Percentiles rank a stretch among this genome's conserved stretches.
phyloP scores from a whole-genome alignment of 768 basidiomycete genomes.

The Auriculariales sp. region DNA sequence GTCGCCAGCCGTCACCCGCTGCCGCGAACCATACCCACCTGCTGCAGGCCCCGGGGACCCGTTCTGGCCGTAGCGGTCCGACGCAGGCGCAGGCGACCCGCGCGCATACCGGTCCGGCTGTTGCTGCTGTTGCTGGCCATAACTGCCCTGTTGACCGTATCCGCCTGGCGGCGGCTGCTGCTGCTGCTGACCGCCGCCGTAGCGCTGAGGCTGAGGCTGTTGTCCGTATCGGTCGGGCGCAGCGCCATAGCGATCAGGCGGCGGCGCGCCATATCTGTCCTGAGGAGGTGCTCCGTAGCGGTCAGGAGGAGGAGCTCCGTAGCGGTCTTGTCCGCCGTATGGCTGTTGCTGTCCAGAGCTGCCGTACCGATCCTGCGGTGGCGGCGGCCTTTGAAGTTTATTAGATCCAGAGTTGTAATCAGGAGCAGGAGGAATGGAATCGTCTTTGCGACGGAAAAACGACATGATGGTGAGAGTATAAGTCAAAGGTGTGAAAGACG shows the following conservation, averaged over 20 bases:
- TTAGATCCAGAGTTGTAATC: conserved; percentile 1
- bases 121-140: not conserved
- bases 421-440: conserved; percentile 54
- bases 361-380: not conserved
- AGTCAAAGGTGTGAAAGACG: no score
- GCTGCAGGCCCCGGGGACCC: conserved; percentile 1
- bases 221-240: not conserved
- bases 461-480: conserved; percentile 6
- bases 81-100: not conserved
- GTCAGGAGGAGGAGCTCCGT: not conserved
- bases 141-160: not conserved
- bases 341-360: not conserved
- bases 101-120: not conserved
- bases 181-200: no score
- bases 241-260: not conserved
- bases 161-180: not conserved
- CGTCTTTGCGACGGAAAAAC: conserved; percentile 50
- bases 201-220: not conserved
- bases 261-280: no score
- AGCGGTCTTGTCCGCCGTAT: not conserved
- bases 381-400: not conserved
- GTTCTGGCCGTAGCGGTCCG: not conserved
- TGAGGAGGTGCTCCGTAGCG: not conserved
- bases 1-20: conserved; percentile 39
- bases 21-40: conserved; percentile 12